These are phyloP conservation scores for Chrysanthemum lavandulifolium DNA, from an alignment of 129 eudicot species.

Conservation along the genomic window DNA sequence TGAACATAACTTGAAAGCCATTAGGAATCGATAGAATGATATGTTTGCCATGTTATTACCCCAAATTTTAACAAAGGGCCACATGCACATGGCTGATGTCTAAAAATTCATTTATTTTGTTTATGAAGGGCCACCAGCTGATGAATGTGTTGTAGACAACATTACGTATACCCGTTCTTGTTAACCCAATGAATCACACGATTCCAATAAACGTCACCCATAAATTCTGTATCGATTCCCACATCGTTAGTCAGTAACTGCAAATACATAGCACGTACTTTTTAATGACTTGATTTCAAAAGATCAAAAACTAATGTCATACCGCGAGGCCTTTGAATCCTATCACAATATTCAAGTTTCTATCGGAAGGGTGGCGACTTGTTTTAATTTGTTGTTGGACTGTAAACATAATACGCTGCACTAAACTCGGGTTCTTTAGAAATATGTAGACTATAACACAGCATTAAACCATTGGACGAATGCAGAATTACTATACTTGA, in stretches of 20 bases:
- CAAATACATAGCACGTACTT: not conserved
- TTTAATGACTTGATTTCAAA: conserved; percentile 20
- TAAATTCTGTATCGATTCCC: conserved; percentile 26
- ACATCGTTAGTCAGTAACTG: conserved; percentile 16
- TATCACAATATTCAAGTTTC: conserved; percentile 9
- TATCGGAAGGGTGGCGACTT: conserved; percentile 26
- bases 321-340: conserved; percentile 26
- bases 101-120: no score
- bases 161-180: conserved; percentile 22
- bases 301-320: conserved; percentile 48
- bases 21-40: no score
- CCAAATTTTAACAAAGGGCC: no score
- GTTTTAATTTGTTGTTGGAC: conserved; percentile 51
- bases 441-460: conserved; percentile 19
- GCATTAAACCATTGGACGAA: conserved; percentile 56
- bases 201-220: conserved; percentile 47
- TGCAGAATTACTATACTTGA: conserved; percentile 23
- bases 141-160: not conserved
- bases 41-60: no score
- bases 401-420: conserved; percentile 31
- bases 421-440: conserved; percentile 4
- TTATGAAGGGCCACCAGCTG: no score
- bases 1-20: no score
- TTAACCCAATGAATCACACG: conserved; percentile 46
- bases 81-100: no score